Base-by-base conservation (phyloP, 1,284 basidiomycete genomes). In the Marasmius fiardii region DNA sequence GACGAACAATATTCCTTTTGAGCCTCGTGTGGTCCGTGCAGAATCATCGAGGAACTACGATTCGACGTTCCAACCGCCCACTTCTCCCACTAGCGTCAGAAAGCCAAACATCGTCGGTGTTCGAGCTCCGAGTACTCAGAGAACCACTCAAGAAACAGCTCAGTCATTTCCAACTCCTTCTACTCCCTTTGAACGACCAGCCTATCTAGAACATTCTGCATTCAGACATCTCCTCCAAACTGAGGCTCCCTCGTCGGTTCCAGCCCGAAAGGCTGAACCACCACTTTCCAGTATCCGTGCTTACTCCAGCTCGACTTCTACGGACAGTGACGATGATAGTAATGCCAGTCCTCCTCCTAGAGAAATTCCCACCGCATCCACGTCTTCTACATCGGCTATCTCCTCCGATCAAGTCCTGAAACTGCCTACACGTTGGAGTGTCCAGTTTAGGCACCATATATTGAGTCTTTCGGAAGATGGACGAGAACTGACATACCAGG, bases 391-490 rank as follows among this genome's bases (percentile, higher is more conserved):
- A 3, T 20, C 26, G 20, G 43, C 47, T 28, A 66, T 72, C 16
- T 65, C 71, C 18, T 64, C 59, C 55, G 71, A 77, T 55, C 80
- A 79, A 41, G 69, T 77, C 11, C 69, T 88, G 52, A 71, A 76
- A 50, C 71, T 93, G n/a, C 92, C 91, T 18, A 89, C 88, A 0
- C 76, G 86, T 41, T 93, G 90, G 91, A 88, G 83, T 66, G 82
- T 88, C 43, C 78, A 83, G 60, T 82, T 82, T 62, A 79, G 85
- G 48, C 77, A 83, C 58, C 64, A 77, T 1, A 73, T 77, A 51
- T 72, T 93, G 50, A 83, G 74, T 57, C 75, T 93, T 5, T 85
- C 82, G 8, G 61, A 71, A 31, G 87, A 92, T 67, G 88, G 90
- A 2, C 77, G 87, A 45, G 88, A 92, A 54, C 70, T 92, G 50